These are phyloP conservation scores for Cyclospora cayetanensis DNA, from an alignment of 169 alveolate species.

Conservation along the genomic window DNA sequence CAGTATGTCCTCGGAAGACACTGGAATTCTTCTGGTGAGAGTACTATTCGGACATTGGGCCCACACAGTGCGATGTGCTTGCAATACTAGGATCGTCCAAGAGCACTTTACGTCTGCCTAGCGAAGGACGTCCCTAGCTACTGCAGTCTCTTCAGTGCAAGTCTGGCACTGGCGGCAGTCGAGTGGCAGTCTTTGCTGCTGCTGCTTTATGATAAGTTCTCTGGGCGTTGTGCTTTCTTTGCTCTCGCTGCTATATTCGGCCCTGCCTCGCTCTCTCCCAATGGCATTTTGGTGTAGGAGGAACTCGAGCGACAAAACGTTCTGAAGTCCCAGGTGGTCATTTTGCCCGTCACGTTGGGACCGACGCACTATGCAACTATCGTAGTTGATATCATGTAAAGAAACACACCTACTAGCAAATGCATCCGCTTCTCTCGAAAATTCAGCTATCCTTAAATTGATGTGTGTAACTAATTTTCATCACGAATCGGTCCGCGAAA, in stretches of 20 bases:
- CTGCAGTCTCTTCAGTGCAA: too few relatives aligned
- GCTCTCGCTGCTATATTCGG: too few relatives aligned
- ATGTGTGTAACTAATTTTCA: neutral
- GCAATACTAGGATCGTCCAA: too few relatives aligned
- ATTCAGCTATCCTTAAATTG: neutral
- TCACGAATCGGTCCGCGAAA: neutral
- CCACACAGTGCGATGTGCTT: too few relatives aligned
- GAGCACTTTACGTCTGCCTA: too few relatives aligned
- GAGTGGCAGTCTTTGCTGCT: too few relatives aligned
- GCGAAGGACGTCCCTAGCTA: too few relatives aligned
- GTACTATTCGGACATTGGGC: too few relatives aligned
- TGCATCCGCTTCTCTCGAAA: neutral
- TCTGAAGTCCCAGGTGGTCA: neutral
- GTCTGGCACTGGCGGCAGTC: too few relatives aligned
- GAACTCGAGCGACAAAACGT: neutral
- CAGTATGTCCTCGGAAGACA: neutral
- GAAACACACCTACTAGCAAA: neutral
- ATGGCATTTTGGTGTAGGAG: neutral
- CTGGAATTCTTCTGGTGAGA: neutral
- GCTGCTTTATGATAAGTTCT: too few relatives aligned
- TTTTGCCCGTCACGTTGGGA: slow-evolving; percentile 1
- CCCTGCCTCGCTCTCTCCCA: too few relatives aligned
- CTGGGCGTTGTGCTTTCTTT: too few relatives aligned
- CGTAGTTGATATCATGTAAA: slow-evolving; percentile 23
- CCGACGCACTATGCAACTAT: neutral